phyloP scores from a whole-genome alignment of 345 rosid genomes.

The Bruguiera parviflora region DNA sequence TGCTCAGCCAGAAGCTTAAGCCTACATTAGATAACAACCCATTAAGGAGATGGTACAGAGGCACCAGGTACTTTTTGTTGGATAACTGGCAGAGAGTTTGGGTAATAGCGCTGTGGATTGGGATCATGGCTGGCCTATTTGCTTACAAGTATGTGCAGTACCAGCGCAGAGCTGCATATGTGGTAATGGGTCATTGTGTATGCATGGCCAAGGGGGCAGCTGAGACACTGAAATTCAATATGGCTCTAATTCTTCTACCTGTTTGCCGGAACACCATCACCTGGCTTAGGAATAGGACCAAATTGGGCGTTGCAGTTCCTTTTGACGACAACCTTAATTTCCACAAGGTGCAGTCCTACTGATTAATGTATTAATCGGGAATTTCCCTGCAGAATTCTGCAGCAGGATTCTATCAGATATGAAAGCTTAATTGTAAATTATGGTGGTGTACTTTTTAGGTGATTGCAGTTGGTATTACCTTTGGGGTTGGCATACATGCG shows the following conservation, averaged over 20 bases:
- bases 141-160: conserved; percentile 5
- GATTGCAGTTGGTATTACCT: not conserved
- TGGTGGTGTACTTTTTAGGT: not conserved
- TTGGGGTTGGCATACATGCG: conserved; percentile 5
- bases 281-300: conserved; percentile 11
- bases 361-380: too few species aligned
- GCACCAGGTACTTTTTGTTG: conserved; percentile 45
- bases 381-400: too few species aligned
- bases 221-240: conserved; percentile 13
- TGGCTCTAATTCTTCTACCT: conserved; percentile 14
- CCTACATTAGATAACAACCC: conserved; percentile 51
- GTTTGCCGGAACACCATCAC: conserved; percentile 8
- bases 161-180: not conserved
- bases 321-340: conserved; percentile 15
- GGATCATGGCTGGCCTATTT: not conserved
- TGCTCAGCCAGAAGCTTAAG: conserved; percentile 75
- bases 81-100: conserved; percentile 32
- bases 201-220: conserved; percentile 12
- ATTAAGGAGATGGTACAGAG: conserved; percentile 35
- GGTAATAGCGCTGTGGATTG: not conserved
- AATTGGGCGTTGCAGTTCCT: not conserved
- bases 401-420: too few species aligned
- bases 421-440: too few species aligned
- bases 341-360: not conserved
- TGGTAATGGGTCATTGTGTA: conserved; percentile 9